These are phyloP conservation scores for Zizania latifolia DNA, from an alignment of 176 grass and related monocot species.

Conservation along the genomic window DNA sequence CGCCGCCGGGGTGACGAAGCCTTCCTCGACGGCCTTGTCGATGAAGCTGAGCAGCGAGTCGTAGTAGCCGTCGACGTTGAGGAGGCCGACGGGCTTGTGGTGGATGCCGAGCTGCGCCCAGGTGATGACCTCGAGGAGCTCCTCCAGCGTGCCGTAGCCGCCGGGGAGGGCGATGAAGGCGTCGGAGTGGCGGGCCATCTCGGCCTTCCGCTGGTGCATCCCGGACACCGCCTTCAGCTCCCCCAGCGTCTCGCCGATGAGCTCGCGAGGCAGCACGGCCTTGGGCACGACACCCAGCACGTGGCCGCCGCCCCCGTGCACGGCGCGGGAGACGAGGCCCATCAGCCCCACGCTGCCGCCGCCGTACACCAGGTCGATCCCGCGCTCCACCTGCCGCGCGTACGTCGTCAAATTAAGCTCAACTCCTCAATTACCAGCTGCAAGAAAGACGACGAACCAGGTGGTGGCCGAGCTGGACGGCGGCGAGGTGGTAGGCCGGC, in stretches of 20 bases:
- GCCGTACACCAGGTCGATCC: constrained; percentile 67
- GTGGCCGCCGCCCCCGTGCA: constrained; percentile 50
- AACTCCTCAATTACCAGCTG: too few species aligned
- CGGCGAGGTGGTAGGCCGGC: constrained; percentile 32
- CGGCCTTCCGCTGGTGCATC: constrained; percentile 82
- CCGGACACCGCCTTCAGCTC: constrained; percentile 44
- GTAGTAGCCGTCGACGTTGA: constrained; percentile 75
- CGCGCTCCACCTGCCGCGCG: constrained; percentile 66
- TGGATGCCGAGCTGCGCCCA: constrained; percentile 70
- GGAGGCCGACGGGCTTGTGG: constrained; percentile 50
- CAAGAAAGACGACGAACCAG: too few species aligned
- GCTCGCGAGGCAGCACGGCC: constrained; percentile 49
- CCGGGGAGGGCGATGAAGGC: constrained; percentile 81
- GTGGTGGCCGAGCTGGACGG: constrained; percentile 48
- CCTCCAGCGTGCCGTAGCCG: constrained; percentile 37
- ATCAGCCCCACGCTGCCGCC: constrained; percentile 71
- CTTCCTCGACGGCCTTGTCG: constrained; percentile 51
- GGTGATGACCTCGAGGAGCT: constrained; percentile 58
- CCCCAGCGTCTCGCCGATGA: constrained; percentile 58
- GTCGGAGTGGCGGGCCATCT: constrained; percentile 56
- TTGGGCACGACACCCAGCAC: constrained; percentile 54
- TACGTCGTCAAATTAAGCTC: too few species aligned
- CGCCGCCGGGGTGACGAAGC: constrained; percentile 44
- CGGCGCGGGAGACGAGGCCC: constrained; percentile 57
- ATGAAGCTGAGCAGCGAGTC: constrained; percentile 54